Evolutionary conservation across 768 basidiomycete genomes (phyloP).

Genomic region (Guyanaporus albipodus): DNA sequence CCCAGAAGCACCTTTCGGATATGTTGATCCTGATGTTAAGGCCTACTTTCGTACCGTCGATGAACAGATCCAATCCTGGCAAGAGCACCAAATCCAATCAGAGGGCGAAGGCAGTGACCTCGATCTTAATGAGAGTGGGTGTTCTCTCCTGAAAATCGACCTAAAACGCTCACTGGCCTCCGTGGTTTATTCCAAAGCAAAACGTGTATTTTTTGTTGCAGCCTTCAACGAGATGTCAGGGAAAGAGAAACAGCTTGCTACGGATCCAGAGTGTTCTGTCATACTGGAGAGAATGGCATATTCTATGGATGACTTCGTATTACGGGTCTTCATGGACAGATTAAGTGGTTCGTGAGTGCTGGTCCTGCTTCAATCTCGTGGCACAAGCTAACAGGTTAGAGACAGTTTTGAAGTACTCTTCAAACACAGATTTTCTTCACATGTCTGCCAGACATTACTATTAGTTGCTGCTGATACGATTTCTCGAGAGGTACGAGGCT

Average conservation of each 20-base stretch:
- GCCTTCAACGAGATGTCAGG: slow-evolving; percentile 80
- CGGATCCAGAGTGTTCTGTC: slow-evolving; percentile 90
- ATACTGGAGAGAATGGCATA: slow-evolving; percentile 86
- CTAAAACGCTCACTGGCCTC: not conserved
- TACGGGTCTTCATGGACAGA: slow-evolving; percentile 85
- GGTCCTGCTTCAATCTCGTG: slow-evolving; percentile 1
- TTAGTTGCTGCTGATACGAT: slow-evolving; percentile 61
- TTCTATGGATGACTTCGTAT: slow-evolving; percentile 96
- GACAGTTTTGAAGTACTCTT: slow-evolving; percentile 59
- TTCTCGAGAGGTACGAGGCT: slow-evolving; percentile 55
- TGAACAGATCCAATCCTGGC: slow-evolving; percentile 84
- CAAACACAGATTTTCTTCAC: slow-evolving; percentile 88
- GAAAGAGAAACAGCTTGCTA: slow-evolving; percentile 86
- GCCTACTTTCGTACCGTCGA: slow-evolving; percentile 92
- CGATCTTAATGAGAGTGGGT: slow-evolving; percentile 70
- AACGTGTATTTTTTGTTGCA: slow-evolving; percentile 73
- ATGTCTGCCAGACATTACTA: slow-evolving; percentile 91
- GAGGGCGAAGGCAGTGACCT: slow-evolving; percentile 44
- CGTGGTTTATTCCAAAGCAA: slow-evolving; percentile 42
- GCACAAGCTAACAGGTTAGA: slow-evolving; percentile 1
- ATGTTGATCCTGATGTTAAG: slow-evolving; percentile 84
- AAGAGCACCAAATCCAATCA: slow-evolving; percentile 42
- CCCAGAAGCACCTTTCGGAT: slow-evolving; percentile 82
- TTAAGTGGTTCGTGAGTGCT: slow-evolving; percentile 80
- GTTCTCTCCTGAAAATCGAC: not conserved